phyloP scores from a whole-genome alignment of 2,329 filamentous ascomycete genomes.

The Diaporthe citriasiana region DNA sequence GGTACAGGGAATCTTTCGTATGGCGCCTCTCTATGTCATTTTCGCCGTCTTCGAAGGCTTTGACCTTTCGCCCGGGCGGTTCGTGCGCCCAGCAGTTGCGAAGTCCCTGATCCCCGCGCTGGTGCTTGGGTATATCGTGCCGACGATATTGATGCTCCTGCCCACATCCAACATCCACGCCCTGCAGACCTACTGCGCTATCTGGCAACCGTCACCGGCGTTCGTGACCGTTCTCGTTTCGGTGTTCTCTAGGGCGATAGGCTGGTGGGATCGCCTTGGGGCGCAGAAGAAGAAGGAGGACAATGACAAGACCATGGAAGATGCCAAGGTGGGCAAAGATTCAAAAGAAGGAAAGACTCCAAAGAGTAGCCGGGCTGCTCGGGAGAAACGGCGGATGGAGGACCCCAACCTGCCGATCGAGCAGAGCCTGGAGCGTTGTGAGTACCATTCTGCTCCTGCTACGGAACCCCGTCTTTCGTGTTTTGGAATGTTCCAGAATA shows the following conservation, averaged over 20 bases:
- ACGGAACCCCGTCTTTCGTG: no score
- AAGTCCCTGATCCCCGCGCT: slow-evolving; percentile 9
- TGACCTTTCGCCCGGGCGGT: background rate
- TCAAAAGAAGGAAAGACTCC: background rate
- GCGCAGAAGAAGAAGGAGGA: background rate
- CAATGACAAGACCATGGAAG: background rate
- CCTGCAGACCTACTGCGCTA: background rate
- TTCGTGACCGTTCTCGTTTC: slow-evolving; percentile 11
- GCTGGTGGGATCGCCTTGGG: slow-evolving; percentile 13
- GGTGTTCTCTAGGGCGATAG: background rate
- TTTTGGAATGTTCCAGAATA: no score
- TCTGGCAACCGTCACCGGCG: background rate
- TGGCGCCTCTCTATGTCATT: slow-evolving; percentile 12
- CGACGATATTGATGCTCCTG: slow-evolving; percentile 1
- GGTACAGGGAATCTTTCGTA: background rate
- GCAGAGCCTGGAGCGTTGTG: background rate
- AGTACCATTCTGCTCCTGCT: no score
- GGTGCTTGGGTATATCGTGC: slow-evolving; percentile 14
- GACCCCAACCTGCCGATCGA: slow-evolving; percentile 1
- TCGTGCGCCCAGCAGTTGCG: background rate
- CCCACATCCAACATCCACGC: background rate
- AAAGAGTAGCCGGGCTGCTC: background rate
- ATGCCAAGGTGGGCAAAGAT: background rate
- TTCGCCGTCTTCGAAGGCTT: slow-evolving; percentile 1
- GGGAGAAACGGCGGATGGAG: background rate